A percentile compares a stretch with the other conserved stretches of the same genome.
Evolutionary conservation across 148 eudicot species (phyloP).

Genomic region (Rhododendron simsii): DNA sequence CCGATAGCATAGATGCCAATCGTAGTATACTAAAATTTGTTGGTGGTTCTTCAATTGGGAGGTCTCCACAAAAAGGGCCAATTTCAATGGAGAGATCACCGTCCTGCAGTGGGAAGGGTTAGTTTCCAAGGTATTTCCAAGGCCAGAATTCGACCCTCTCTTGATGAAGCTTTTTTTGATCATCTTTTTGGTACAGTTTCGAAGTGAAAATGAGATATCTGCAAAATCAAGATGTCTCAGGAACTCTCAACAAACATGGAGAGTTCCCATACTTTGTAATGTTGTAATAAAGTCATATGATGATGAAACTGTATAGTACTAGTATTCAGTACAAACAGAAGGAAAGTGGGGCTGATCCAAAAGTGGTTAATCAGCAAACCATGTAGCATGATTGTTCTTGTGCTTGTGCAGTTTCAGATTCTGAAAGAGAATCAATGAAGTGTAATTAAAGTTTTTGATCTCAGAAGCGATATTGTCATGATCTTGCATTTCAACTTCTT

Average conservation of each 20-base stretch:
- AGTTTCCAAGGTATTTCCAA: slow-evolving; percentile 23
- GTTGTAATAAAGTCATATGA: neutral
- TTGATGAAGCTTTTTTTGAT: slow-evolving; percentile 3
- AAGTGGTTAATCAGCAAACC: slow-evolving; percentile 7
- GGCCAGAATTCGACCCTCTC: slow-evolving; percentile 12
- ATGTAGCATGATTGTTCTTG: neutral
- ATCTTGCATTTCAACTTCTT: neutral
- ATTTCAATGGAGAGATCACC: slow-evolving; percentile 43
- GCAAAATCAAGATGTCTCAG: slow-evolving; percentile 5
- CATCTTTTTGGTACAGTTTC: neutral
- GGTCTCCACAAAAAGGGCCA: slow-evolving; percentile 21
- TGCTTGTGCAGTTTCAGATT: neutral
- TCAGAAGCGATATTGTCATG: neutral
- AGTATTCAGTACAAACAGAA: neutral
- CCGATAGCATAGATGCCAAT: slow-evolving; percentile 3
- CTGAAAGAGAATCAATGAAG: neutral
- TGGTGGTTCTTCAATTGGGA: slow-evolving; percentile 18
- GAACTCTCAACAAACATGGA: slow-evolving; percentile 13
- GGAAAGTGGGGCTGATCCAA: slow-evolving; percentile 15
- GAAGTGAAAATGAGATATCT: neutral
- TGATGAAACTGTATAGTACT: neutral
- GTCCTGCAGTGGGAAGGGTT: slow-evolving; percentile 49
- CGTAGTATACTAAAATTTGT: slow-evolving; percentile 6
- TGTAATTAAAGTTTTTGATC: slow-evolving; percentile 5
- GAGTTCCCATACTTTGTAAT: slow-evolving; percentile 3